phyloP scores from a whole-genome alignment of 2,329 filamentous ascomycete species.

The Calonectria hongkongensis region DNA sequence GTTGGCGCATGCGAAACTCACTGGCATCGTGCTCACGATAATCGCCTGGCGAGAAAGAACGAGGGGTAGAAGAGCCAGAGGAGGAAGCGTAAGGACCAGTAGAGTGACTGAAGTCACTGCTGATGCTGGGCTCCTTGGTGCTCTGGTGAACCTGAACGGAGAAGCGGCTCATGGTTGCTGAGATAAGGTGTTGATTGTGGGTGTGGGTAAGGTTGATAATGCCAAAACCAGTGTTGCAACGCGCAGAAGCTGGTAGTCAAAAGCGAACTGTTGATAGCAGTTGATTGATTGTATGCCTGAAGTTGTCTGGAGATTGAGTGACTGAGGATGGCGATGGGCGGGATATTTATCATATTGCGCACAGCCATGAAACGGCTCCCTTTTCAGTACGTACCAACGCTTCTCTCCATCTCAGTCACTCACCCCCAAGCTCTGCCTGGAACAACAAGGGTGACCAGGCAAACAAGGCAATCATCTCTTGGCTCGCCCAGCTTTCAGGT shows the following conservation, averaged over 20 bases:
- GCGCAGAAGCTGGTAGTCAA: background rate
- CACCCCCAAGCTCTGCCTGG: slow-evolving; percentile 4
- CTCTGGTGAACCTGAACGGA: slow-evolving; percentile 60
- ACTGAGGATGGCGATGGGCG: slow-evolving; percentile 28
- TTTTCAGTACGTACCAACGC: slow-evolving; percentile 28
- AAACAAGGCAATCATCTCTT: slow-evolving; percentile 27
- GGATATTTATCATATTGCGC: slow-evolving; percentile 32
- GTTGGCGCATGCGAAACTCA: slow-evolving; percentile 48
- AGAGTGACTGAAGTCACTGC: slow-evolving; percentile 54
- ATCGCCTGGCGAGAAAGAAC: slow-evolving; percentile 54
- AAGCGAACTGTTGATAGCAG: background rate
- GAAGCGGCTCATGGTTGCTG: slow-evolving; percentile 52
- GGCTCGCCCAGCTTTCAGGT: slow-evolving; percentile 11
- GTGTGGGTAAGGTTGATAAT: slow-evolving; percentile 33
- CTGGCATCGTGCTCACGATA: slow-evolving; percentile 59
- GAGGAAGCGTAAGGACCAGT: slow-evolving; percentile 55
- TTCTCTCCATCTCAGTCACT: slow-evolving; percentile 10
- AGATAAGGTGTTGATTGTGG: slow-evolving; percentile 38
- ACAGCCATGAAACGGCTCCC: slow-evolving; percentile 10
- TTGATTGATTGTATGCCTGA: slow-evolving; percentile 1
- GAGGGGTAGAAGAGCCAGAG: slow-evolving; percentile 53
- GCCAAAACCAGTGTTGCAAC: slow-evolving; percentile 17
- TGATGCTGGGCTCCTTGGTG: slow-evolving; percentile 54
- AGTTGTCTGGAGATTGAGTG: background rate
- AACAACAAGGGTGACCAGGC: slow-evolving; percentile 20